Evolutionary conservation across 129 eudicot species (phyloP).

Genomic region (Chrysanthemum lavandulifolium): DNA sequence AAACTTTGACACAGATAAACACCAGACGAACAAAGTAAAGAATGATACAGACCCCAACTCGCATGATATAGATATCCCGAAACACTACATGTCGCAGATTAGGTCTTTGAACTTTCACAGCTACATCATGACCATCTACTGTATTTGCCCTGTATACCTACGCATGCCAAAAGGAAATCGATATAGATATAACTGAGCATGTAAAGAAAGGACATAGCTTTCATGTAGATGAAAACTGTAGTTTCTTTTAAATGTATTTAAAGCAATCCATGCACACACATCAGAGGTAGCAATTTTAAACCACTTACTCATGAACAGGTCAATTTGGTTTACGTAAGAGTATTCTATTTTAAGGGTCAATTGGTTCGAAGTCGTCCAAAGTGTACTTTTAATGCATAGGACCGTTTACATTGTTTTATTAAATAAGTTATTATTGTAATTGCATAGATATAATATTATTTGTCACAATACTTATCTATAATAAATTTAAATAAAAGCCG

Average conservation of each 20-base stretch:
- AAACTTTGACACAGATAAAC: conserved; percentile 20
- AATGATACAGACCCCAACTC: conserved; percentile 86
- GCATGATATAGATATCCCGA: conserved; percentile 87
- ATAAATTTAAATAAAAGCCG: too few relatives aligned
- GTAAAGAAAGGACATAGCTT: conserved; percentile 3
- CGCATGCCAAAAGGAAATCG: conserved; percentile 4
- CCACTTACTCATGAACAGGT: conserved; percentile 7
- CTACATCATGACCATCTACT: conserved; percentile 74
- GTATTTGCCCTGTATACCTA: conserved; percentile 91
- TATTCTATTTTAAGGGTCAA: not conserved
- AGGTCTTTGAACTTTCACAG: conserved; percentile 98
- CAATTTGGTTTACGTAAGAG: not conserved
- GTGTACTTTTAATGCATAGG: conserved; percentile 1
- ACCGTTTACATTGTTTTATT: not conserved
- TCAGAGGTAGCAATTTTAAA: not conserved
- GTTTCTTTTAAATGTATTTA: not conserved
- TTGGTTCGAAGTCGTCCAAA: not conserved
- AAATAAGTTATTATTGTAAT: not conserved
- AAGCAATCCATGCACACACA: not conserved
- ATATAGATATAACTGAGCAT: conserved; percentile 4
- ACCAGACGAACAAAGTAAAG: conserved; percentile 20
- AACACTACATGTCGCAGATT: conserved; percentile 77
- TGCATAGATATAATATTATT: too few relatives aligned
- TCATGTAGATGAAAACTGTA: not conserved
- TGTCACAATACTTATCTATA: too few relatives aligned